Evolutionary conservation across 2,329 filamentous ascomycete species (phyloP).

Genomic region (Apiospora koreana): DNA sequence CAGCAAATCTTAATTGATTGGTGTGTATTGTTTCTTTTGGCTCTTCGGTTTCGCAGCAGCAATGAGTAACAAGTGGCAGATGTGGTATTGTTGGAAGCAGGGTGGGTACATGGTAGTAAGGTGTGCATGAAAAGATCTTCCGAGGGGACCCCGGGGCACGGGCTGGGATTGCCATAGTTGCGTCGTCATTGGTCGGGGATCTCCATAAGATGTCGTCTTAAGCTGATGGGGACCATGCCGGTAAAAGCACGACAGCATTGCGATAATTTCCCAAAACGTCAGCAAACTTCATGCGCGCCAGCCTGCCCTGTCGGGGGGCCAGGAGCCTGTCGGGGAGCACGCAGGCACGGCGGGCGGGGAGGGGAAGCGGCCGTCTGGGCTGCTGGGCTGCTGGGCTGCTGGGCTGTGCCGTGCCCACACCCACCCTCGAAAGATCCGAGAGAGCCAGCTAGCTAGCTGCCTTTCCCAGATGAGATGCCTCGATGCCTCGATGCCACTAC

Average conservation of each 20-base stretch:
- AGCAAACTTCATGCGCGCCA: constrained; percentile 43
- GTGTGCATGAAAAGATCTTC: not conserved
- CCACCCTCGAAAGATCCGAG: not conserved
- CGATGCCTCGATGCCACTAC: too few species aligned
- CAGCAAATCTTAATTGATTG: not conserved
- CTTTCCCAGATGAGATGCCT: not conserved
- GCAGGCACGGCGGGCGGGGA: not conserved
- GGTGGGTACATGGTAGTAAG: not conserved
- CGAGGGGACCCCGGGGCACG: not conserved
- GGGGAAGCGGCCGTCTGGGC: not conserved
- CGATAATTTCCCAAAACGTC: constrained; percentile 47
- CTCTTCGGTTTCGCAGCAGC: not conserved
- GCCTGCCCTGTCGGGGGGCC: not conserved
- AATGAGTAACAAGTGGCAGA: not conserved
- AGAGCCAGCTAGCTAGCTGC: not conserved
- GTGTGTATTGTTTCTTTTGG: not conserved
- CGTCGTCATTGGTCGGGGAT: constrained; percentile 27
- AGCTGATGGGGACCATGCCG: constrained; percentile 11
- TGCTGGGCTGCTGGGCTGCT: too few species aligned
- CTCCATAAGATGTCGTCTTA: constrained; percentile 32
- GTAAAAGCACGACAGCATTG: constrained; percentile 38
- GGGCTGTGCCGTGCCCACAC: constrained; percentile 3
- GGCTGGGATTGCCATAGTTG: constrained; percentile 10
- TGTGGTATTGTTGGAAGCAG: not conserved
- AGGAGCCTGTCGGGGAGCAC: too few species aligned